Evolutionary conservation across 1,284 basidiomycete genomes (phyloP).

Genomic region (Puccinia polysora): DNA sequence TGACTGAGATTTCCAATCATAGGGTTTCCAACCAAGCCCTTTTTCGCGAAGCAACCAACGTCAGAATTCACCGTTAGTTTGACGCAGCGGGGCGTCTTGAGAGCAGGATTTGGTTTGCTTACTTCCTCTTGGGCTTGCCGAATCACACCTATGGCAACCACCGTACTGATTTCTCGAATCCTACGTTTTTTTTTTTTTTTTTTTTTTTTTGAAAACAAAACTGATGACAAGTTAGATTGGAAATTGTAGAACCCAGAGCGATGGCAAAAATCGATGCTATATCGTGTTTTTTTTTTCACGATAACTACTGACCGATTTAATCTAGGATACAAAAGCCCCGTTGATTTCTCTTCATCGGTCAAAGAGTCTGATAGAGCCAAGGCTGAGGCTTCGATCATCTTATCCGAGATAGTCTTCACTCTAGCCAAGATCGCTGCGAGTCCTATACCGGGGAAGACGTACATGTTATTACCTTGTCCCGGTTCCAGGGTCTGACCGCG

Average conservation of each 20-base stretch:
- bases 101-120: neutral
- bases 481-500: slow-evolving; percentile 66
- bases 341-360: slow-evolving; percentile 62
- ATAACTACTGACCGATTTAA: slow-evolving; percentile 15
- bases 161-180: slow-evolving; percentile 41
- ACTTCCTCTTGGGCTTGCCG: slow-evolving; percentile 40
- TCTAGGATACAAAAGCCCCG: slow-evolving; percentile 32
- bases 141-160: slow-evolving; percentile 37
- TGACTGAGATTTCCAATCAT: slow-evolving; percentile 14
- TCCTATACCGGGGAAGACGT: slow-evolving; percentile 63
- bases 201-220: neutral
- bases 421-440: slow-evolving; percentile 59
- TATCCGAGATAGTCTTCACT: slow-evolving; percentile 58
- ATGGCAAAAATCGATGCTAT: neutral
- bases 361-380: slow-evolving; percentile 73
- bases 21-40: slow-evolving; percentile 37
- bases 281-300: neutral
- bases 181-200: no score
- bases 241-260: neutral
- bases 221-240: neutral
- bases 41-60: neutral
- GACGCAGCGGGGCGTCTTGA: neutral
- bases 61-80: neutral
- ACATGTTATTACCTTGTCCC: slow-evolving; percentile 84
- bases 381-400: slow-evolving; percentile 57